Conservation (phyloP, 2,329 filamentous ascomycete species). For the Venturia aucupariae region DNA sequence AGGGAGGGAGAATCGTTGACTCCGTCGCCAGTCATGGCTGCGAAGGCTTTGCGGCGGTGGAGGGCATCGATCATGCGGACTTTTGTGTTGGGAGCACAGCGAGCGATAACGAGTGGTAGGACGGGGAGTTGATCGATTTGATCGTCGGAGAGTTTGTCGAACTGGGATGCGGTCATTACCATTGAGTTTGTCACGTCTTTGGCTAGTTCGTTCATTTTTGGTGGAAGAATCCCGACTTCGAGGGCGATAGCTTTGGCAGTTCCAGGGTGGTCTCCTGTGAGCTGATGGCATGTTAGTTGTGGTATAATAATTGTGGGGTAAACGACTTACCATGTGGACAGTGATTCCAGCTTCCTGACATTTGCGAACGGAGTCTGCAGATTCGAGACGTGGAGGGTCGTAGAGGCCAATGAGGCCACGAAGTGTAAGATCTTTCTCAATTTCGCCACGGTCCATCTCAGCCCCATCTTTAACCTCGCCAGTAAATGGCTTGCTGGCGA, state of each 20-base stretch:
- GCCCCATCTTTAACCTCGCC: conserved; percentile 15
- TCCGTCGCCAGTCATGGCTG: conserved; percentile 36
- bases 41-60: conserved; percentile 29
- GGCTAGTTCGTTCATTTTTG: conserved; percentile 19
- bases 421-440: conserved; percentile 62
- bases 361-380: conserved; percentile 45
- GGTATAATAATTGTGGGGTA: not conserved
- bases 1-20: conserved; percentile 33
- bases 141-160: conserved; percentile 35
- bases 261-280: conserved; percentile 37
- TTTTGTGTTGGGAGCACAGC: conserved; percentile 39
- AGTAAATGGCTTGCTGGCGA: conserved; percentile 9
- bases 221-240: conserved; percentile 36
- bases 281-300: conserved; percentile 18
- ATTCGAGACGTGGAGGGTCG: conserved; percentile 75
- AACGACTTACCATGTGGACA: conserved; percentile 33
- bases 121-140: conserved; percentile 34
- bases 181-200: conserved; percentile 34
- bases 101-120: conserved; percentile 37
- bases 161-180: conserved; percentile 37
- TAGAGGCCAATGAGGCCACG: conserved; percentile 80
- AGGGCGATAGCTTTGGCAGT: conserved; percentile 37
- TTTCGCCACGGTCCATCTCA: conserved; percentile 43
- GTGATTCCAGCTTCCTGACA: conserved; percentile 39
- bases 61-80: conserved; percentile 39